Conservation (phyloP, 2,329 filamentous ascomycete genomes). For the Xylariaceae sp. region DNA sequence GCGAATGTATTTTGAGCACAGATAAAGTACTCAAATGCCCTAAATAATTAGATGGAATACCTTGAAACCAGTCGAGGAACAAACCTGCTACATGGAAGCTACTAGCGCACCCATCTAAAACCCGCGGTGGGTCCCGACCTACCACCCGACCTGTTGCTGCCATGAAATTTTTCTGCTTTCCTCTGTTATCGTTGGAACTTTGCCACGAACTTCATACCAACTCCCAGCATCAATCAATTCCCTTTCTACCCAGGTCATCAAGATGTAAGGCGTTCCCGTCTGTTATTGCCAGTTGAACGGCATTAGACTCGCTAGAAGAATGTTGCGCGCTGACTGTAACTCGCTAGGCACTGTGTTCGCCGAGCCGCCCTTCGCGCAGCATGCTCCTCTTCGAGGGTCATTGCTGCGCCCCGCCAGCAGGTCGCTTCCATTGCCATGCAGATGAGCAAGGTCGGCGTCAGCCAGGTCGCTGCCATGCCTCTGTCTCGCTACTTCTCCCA, state of each 20-base stretch:
- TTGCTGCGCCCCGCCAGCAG: slow-evolving; percentile 29
- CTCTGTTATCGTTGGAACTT: neutral
- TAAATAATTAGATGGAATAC: too few species aligned
- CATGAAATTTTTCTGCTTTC: neutral
- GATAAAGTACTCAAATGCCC: too few species aligned
- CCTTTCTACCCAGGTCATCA: neutral
- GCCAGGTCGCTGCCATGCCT: slow-evolving; percentile 20
- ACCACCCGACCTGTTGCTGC: neutral
- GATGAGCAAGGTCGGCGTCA: slow-evolving; percentile 25
- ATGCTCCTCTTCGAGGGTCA: slow-evolving; percentile 26
- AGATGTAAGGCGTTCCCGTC: slow-evolving; percentile 21
- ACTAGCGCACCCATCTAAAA: neutral
- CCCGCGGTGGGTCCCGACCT: neutral
- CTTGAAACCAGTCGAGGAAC: too few species aligned
- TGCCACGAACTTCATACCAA: neutral
- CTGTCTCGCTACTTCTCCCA: slow-evolving; percentile 31
- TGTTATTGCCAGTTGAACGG: neutral
- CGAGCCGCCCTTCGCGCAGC: slow-evolving; percentile 31
- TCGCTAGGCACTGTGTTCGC: slow-evolving; percentile 31
- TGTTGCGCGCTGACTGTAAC: slow-evolving; percentile 13
- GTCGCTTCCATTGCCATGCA: slow-evolving; percentile 28
- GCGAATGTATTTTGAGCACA: too few species aligned
- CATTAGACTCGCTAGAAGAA: neutral
- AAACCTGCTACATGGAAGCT: neutral
- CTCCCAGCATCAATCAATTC: neutral